phyloP scores from a whole-genome alignment of 1,139 yeast genomes.

The Candida tropicalis region DNA sequence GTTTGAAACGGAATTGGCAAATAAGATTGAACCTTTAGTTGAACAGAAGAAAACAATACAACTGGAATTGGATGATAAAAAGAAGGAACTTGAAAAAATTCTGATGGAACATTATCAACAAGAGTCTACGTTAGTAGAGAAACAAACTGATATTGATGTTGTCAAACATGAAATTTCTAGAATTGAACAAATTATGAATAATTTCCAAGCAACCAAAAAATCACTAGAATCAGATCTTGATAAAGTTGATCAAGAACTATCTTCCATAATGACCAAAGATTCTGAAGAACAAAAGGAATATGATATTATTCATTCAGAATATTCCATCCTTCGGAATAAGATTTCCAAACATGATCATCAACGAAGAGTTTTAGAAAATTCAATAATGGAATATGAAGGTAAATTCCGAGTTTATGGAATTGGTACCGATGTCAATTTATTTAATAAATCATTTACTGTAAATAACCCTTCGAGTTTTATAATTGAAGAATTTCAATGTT shows the following conservation, averaged over 20 bases:
- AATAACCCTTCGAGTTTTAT: constrained; percentile 14
- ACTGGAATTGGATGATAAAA: background rate
- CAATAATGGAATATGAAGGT: constrained; percentile 51
- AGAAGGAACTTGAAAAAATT: background rate
- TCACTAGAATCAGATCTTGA: constrained; percentile 7
- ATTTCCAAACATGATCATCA: constrained; percentile 26
- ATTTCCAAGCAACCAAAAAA: constrained; percentile 8
- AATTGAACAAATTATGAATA: constrained; percentile 14
- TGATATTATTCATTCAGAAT: constrained; percentile 11
- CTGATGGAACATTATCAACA: constrained; percentile 11
- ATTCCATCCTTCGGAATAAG: constrained; percentile 19
- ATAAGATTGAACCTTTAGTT: constrained; percentile 4
- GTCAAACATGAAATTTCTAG: constrained; percentile 9
- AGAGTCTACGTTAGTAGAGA: background rate
- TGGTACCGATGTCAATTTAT: constrained; percentile 11
- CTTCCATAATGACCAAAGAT: constrained; percentile 6
- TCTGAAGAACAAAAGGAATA: constrained; percentile 11
- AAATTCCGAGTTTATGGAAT: constrained; percentile 36
- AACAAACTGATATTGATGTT: constrained; percentile 9
- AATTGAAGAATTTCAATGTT: constrained; percentile 24
- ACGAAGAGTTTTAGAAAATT: constrained; percentile 50
- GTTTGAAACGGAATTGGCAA: constrained; percentile 24
- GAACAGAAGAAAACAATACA: background rate
- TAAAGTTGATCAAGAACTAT: constrained; percentile 1
- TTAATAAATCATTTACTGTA: constrained; percentile 25